Percentiles rank a stretch among this genome's conserved stretches.
These are phyloP conservation scores for Moringa oleifera DNA, from an alignment of 345 rosid species.

Conservation along the genomic window DNA sequence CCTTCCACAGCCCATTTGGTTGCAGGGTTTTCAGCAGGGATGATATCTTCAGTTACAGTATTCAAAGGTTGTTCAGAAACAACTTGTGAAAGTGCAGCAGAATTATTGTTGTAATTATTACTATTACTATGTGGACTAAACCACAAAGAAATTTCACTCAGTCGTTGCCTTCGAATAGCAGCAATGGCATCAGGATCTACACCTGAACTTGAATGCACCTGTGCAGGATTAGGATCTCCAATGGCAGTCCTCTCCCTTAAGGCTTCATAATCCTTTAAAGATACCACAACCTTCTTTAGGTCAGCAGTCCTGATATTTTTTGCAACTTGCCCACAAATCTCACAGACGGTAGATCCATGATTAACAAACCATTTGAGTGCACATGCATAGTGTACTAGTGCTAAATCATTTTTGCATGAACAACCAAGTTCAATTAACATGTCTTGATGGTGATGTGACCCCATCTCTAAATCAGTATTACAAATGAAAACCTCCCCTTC, in stretches of 20 bases:
- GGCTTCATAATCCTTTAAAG: slow-evolving; percentile 71
- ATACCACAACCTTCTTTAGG: slow-evolving; percentile 53
- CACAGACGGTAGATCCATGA: slow-evolving; percentile 91
- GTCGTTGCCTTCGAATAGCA: slow-evolving; percentile 71
- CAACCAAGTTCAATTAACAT: slow-evolving; percentile 82
- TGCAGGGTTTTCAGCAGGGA: slow-evolving; percentile 59
- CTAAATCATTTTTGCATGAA: slow-evolving; percentile 87
- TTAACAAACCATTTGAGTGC: slow-evolving; percentile 97
- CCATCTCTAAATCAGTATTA: slow-evolving; percentile 68
- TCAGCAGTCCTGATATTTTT: slow-evolving; percentile 55
- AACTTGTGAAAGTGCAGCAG: slow-evolving; percentile 49
- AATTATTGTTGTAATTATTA: slow-evolving; percentile 28
- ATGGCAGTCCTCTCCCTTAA: slow-evolving; percentile 65
- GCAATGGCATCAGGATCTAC: slow-evolving; percentile 82
- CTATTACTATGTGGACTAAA: slow-evolving; percentile 48
- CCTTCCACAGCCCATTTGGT: slow-evolving; percentile 97
- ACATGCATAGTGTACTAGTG: slow-evolving; percentile 85
- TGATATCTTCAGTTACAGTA: slow-evolving; percentile 42
- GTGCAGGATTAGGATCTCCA: slow-evolving; percentile 57
- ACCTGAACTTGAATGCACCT: slow-evolving; percentile 34
- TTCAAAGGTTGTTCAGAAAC: slow-evolving; percentile 56
- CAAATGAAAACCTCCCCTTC: slow-evolving; percentile 77
- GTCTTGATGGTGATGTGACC: slow-evolving; percentile 42
- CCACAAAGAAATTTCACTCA: slow-evolving; percentile 83
- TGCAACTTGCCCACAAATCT: slow-evolving; percentile 73